phyloP scores from a whole-genome alignment of 768 basidiomycete genomes.

The Lactarius sanguifluus region DNA sequence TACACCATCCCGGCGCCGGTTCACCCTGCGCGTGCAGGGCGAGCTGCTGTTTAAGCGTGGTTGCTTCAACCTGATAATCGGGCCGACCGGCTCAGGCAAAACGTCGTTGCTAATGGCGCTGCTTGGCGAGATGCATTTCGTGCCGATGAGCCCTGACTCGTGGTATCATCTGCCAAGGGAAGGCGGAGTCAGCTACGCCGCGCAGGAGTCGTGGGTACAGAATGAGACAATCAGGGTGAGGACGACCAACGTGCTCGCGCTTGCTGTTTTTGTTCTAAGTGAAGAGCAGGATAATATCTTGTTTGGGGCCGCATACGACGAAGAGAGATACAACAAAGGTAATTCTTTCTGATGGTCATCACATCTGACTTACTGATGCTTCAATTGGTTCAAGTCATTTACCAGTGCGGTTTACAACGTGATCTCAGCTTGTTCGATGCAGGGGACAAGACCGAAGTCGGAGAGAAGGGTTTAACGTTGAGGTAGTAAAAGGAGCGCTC shows the following conservation, averaged over 20 bases:
- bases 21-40: conserved; percentile 50
- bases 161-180: conserved; percentile 70
- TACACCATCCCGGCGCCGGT: conserved; percentile 48
- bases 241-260: background rate
- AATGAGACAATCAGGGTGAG: conserved; percentile 70
- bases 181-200: conserved; percentile 73
- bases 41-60: conserved; percentile 55
- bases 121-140: conserved; percentile 68
- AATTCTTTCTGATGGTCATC: background rate
- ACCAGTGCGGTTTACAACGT: conserved; percentile 35
- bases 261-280: background rate
- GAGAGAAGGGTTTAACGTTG: conserved; percentile 54
- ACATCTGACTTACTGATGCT: background rate
- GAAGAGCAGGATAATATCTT: conserved; percentile 49
- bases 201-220: conserved; percentile 84
- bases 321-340: conserved; percentile 45
- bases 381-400: conserved; percentile 5
- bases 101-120: conserved; percentile 66
- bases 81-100: conserved; percentile 60
- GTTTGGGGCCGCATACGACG: conserved; percentile 49
- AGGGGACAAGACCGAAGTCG: conserved; percentile 54
- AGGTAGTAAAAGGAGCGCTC: conserved; percentile 30
- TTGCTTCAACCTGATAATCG: conserved; percentile 56
- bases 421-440: conserved; percentile 50
- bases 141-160: conserved; percentile 49